Percentiles rank a stretch among this genome's conserved stretches.
Conservation (phyloP, 2,329 filamentous ascomycete species). For the Fusarium heterosporum region DNA sequence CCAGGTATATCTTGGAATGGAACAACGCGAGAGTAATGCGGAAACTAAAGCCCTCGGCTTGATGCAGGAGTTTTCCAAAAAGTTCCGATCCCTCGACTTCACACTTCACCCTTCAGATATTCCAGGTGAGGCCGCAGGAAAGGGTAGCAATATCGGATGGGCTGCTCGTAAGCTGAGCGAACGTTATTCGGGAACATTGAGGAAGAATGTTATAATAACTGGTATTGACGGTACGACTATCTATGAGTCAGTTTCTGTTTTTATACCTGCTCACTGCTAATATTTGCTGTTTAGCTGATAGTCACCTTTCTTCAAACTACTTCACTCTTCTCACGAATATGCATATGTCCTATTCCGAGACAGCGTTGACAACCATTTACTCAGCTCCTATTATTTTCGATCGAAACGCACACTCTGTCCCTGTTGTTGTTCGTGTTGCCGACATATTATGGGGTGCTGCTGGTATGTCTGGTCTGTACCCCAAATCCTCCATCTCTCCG, state of each 20-base stretch:
- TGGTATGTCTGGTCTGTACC: slow-evolving; percentile 76
- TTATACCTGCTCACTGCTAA: slow-evolving; percentile 16
- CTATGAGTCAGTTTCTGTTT: not conserved
- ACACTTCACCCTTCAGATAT: slow-evolving; percentile 75
- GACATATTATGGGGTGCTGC: slow-evolving; percentile 79
- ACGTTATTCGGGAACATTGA: slow-evolving; percentile 64
- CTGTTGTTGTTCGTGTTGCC: slow-evolving; percentile 75
- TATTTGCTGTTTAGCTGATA: slow-evolving; percentile 67
- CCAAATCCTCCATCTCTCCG: slow-evolving; percentile 71
- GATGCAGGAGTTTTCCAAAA: slow-evolving; percentile 71
- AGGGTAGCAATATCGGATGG: slow-evolving; percentile 80
- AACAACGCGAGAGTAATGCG: slow-evolving; percentile 72
- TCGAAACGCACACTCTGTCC: slow-evolving; percentile 76
- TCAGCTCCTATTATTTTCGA: slow-evolving; percentile 79
- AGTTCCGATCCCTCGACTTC: slow-evolving; percentile 74
- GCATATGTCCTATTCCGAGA: slow-evolving; percentile 70
- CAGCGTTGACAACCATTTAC: slow-evolving; percentile 72
- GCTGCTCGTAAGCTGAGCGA: slow-evolving; percentile 74
- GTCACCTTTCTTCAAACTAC: slow-evolving; percentile 75
- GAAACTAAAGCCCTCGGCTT: slow-evolving; percentile 71
- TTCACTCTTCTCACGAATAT: slow-evolving; percentile 73
- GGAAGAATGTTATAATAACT: slow-evolving; percentile 75
- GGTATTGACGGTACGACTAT: slow-evolving; percentile 75
- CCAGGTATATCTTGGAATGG: slow-evolving; percentile 79
- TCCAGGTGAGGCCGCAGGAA: slow-evolving; percentile 76